Evolutionary conservation across 1,284 basidiomycete genomes (phyloP), one percentile per base, ranked within the genome.

Genomic region (Porodaedalea pini): DNA sequence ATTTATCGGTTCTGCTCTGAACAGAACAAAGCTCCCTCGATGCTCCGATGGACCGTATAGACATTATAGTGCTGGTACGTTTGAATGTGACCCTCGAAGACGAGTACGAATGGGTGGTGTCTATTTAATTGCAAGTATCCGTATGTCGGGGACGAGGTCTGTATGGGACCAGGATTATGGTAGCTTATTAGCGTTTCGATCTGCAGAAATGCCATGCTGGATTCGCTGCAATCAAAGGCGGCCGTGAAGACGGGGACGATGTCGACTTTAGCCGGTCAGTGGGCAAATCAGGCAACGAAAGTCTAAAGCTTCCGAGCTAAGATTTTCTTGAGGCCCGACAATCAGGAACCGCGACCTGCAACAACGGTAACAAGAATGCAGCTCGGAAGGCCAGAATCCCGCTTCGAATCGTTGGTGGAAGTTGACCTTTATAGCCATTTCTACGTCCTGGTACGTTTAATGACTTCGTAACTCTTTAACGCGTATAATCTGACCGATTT

Each of bases 271-370:
- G 5, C 25, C 29, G 27, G 45, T 47, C 4, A 25, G 45, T 47
- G 13, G 34, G 40, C 40, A 41, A 54, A 54, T 54, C 17, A 44
- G 40, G 29, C 27, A 31, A 32, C 19, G 19, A 3, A n/a, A n/a
- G 31, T 15, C 19, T 49, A 54, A 54, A 34, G n/a, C 39, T 54
- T 37, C 40, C 51, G 25, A 25, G 40, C 39, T 19, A 44, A 17
- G 44, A 45, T 54, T 45, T 11, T 32, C 17, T 41, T 31, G n/a
- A 31, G 25, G 31, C 17, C 29, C 51, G 29, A 44, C 39, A 54
- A 37, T 44, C 39, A 37, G 51, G 51, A 25, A 44, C 27, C 27
- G 15, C 19, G 15, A 41, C 15, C 17, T 31, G 2, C 25, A 47
- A 47, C 45, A 47, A 31, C 25, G 45, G 45, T 47, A 47, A 41